These are phyloP conservation scores for Nakaseomyces bracarensis DNA, from an alignment of 1,139 yeast genomes.

Conservation along the genomic window DNA sequence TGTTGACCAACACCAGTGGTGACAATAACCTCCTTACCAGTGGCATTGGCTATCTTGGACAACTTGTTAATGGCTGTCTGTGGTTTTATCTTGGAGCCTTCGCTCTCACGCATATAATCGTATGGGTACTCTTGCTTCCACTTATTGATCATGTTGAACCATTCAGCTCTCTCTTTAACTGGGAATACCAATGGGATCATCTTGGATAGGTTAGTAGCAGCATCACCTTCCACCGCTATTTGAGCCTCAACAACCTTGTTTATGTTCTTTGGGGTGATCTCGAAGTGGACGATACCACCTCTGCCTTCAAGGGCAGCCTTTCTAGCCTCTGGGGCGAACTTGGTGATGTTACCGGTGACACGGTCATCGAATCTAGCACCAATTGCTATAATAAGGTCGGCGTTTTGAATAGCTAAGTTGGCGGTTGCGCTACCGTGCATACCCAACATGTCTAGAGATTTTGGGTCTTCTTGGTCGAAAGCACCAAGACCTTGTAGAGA, in stretches of 20 bases:
- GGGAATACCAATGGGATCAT: constrained; percentile 62
- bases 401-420: constrained; percentile 84
- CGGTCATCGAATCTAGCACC: constrained; percentile 99
- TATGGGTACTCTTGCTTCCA: constrained; percentile 91
- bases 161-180: constrained; percentile 61
- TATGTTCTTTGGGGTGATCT: constrained; percentile 91
- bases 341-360: constrained; percentile 78
- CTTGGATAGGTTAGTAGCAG: constrained; percentile 61
- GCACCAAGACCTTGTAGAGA: constrained; percentile 92
- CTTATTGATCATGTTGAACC: constrained; percentile 64
- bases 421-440: constrained; percentile 98
- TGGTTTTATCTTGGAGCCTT: constrained; percentile 80
- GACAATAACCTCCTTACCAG: constrained; percentile 68
- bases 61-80: constrained; percentile 81
- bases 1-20: constrained; percentile 99
- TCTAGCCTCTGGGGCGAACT: constrained; percentile 91
- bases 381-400: constrained; percentile 85
- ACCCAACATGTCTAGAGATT: constrained; percentile 91
- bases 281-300: constrained; percentile 96
- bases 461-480: constrained; percentile 84
- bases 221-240: constrained; percentile 96
- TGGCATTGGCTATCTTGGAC: constrained; percentile 57
- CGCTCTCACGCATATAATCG: constrained; percentile 65
- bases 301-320: constrained; percentile 78
- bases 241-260: constrained; percentile 97